Percentiles rank a stretch among this genome's conserved stretches.
phyloP scores from a whole-genome alignment of 371 early-diverging fungal species.

The Zychaea mexicana region DNA sequence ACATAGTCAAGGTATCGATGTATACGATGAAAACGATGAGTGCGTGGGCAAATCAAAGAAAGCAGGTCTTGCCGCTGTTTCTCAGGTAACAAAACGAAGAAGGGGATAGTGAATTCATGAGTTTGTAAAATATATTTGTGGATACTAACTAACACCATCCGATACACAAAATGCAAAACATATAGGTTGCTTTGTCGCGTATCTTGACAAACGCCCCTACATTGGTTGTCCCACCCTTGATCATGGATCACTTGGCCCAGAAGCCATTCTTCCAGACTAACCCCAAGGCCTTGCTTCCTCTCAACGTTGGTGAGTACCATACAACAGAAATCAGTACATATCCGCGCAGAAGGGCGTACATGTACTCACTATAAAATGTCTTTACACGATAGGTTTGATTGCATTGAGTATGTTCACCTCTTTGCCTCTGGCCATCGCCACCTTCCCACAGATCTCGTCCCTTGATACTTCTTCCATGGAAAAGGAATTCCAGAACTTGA shows the following conservation, averaged over 20 bases:
- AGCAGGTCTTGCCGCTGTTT: slow-evolving; percentile 72
- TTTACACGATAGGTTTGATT: slow-evolving; percentile 47
- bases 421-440: slow-evolving; percentile 78
- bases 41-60: slow-evolving; percentile 67
- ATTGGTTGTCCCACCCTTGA: slow-evolving; percentile 70
- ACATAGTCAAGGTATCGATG: slow-evolving; percentile 69
- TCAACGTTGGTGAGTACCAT: slow-evolving; percentile 60
- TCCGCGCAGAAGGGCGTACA: no score
- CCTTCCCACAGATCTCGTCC: slow-evolving; percentile 75
- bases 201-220: slow-evolving; percentile 76
- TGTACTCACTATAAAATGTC: no score
- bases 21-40: slow-evolving; percentile 63
- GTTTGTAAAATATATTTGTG: neutral
- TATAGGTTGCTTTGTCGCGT: slow-evolving; percentile 72
- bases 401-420: slow-evolving; percentile 73
- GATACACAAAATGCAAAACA: neutral
- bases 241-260: slow-evolving; percentile 65
- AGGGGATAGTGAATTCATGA: neutral
- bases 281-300: slow-evolving; percentile 57
- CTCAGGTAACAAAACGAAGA: slow-evolving; percentile 44
- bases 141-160: no score
- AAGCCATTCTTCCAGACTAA: slow-evolving; percentile 55
- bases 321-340: no score
- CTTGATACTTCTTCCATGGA: slow-evolving; percentile 45
- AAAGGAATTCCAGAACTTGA: slow-evolving; percentile 54